A percentile compares a stretch with the other conserved stretches of the same genome.
Conservation (phyloP, 306 rosid genomes). For the Prunus padus region DNA sequence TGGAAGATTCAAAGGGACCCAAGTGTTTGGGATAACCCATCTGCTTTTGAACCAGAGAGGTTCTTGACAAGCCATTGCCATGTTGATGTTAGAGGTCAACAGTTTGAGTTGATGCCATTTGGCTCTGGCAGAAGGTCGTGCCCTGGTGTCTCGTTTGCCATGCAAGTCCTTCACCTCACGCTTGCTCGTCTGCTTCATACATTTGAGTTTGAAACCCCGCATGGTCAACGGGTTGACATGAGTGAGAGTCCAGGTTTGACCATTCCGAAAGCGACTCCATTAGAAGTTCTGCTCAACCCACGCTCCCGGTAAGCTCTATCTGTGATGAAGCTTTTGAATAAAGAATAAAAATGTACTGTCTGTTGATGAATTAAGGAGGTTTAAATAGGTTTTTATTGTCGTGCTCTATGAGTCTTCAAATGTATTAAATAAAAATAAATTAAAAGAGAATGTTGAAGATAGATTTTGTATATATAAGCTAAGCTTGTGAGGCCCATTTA, state of each 20-base stretch:
- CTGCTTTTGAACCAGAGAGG: conserved; percentile 46
- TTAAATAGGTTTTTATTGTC: too few species aligned
- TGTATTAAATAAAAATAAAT: too few species aligned
- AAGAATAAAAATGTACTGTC: neutral
- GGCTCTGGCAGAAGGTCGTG: conserved; percentile 56
- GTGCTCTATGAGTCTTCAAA: neutral
- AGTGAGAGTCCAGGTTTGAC: conserved; percentile 50
- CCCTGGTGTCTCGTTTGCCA: conserved; percentile 55
- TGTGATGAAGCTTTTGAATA: neutral
- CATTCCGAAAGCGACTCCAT: conserved; percentile 48
- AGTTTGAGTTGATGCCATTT: conserved; percentile 54
- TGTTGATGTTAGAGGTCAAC: conserved; percentile 48
- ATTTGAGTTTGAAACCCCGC: conserved; percentile 40
- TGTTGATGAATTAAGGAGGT: neutral
- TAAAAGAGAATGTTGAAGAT: too few species aligned
- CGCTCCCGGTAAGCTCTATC: conserved; percentile 36
- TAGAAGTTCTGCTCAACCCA: conserved; percentile 47
- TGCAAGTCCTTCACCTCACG: conserved; percentile 46
- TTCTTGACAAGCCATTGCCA: conserved; percentile 30
- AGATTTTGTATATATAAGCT: too few species aligned
- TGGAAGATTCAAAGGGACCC: conserved; percentile 70
- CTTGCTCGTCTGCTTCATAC: conserved; percentile 52
- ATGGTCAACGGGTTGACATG: conserved; percentile 38
- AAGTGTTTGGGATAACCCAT: conserved; percentile 46
- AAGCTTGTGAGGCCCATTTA: too few species aligned